These are phyloP conservation scores for Alternaria rosae DNA, from an alignment of 2,329 filamentous ascomycete species.

Conservation along the genomic window DNA sequence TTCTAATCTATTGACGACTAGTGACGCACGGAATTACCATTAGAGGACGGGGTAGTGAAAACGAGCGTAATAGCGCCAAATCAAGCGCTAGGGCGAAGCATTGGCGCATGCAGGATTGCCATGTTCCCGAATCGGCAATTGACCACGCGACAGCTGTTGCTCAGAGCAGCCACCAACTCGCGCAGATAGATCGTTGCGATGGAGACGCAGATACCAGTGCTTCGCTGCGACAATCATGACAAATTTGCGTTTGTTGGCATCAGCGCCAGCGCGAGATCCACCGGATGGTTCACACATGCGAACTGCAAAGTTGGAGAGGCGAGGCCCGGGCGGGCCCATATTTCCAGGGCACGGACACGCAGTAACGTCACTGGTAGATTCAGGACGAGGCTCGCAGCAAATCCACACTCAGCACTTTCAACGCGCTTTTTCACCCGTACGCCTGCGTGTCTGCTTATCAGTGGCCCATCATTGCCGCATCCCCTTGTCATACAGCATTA, in stretches of 20 bases:
- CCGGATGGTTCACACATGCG: conserved; percentile 9
- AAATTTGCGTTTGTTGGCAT: neutral
- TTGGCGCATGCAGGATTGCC: neutral
- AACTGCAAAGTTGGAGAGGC: conserved; percentile 10
- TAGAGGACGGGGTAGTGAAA: neutral
- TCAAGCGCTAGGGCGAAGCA: conserved; percentile 1
- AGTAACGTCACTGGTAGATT: conserved; percentile 15
- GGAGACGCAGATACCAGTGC: neutral
- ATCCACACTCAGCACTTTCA: conserved; percentile 4
- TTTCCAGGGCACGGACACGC: conserved; percentile 4
- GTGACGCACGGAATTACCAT: neutral
- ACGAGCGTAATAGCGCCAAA: conserved; percentile 3
- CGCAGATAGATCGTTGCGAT: neutral
- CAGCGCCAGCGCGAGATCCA: neutral
- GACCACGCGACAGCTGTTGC: conserved; percentile 14
- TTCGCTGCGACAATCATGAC: neutral
- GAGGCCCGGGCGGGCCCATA: conserved; percentile 1
- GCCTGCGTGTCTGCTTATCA: conserved; percentile 6
- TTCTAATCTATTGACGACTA: neutral
- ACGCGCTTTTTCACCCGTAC: neutral
- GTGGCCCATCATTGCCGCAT: conserved; percentile 11
- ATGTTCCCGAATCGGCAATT: conserved; percentile 10
- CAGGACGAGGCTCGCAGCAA: conserved; percentile 1
- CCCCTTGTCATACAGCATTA: neutral
- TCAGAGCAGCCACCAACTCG: neutral